These are phyloP conservation scores for Dalbergia oliveri DNA, from an alignment of 306 rosid genomes.

Conservation along the genomic window DNA sequence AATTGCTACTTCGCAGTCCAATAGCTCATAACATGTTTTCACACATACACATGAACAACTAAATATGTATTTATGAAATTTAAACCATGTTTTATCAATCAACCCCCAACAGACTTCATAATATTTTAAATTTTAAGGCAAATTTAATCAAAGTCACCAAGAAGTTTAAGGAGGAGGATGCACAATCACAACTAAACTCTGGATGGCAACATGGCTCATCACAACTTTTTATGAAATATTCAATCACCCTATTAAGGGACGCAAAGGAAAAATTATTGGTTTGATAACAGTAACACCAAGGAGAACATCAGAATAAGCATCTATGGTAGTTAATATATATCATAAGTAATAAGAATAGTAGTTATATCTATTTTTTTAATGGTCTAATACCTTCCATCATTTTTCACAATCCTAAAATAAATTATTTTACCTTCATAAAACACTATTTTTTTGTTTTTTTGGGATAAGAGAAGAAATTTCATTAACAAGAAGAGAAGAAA, in stretches of 20 bases:
- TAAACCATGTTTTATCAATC: background rate
- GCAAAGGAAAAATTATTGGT: background rate
- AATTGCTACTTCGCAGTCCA: background rate
- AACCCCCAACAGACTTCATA: too few species aligned
- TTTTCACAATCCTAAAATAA: too few species aligned
- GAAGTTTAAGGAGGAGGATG: background rate
- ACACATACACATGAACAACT: background rate
- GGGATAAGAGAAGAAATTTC: too few species aligned
- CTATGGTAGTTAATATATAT: background rate
- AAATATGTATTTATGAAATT: background rate
- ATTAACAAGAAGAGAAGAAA: too few species aligned
- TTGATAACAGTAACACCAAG: background rate
- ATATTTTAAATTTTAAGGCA: background rate
- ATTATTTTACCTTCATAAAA: too few species aligned
- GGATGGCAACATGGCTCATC: too few species aligned
- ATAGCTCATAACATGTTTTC: background rate
- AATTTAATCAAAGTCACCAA: background rate
- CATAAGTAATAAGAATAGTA: background rate
- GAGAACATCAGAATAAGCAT: background rate
- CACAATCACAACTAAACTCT: background rate
- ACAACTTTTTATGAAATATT: background rate
- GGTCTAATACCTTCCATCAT: too few species aligned
- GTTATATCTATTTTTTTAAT: background rate
- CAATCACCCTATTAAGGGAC: background rate
- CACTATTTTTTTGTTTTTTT: too few species aligned